phyloP scores from a whole-genome alignment of 345 rosid species.

The Salix suchowensis region DNA sequence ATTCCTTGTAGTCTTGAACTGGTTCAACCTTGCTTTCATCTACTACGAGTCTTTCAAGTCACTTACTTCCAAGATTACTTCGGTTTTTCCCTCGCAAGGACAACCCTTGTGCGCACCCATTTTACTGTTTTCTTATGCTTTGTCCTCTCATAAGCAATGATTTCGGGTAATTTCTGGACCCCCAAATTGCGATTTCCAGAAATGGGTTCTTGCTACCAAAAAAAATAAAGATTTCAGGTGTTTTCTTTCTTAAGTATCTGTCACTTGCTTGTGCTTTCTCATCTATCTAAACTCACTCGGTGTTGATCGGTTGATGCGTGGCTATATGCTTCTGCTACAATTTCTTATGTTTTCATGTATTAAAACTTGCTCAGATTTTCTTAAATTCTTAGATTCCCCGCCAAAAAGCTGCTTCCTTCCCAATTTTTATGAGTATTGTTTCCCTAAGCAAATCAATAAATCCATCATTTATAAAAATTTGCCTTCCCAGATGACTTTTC shows the following conservation, averaged over 20 bases:
- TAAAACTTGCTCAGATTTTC: neutral
- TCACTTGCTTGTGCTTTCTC: neutral
- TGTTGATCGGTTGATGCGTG: neutral
- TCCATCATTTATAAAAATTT: neutral
- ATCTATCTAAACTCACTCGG: neutral
- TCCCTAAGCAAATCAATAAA: neutral
- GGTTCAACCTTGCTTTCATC: neutral
- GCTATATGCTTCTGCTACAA: no score
- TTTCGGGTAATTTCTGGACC: no score
- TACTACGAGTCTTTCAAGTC: no score
- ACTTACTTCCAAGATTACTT: neutral
- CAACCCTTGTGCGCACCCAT: neutral
- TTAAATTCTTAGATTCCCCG: no score
- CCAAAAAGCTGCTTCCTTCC: no score
- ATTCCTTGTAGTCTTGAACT: neutral
- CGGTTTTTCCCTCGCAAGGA: neutral
- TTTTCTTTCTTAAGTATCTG: neutral
- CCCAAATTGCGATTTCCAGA: no score
- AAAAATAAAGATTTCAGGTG: no score
- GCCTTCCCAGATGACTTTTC: neutral
- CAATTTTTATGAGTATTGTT: no score
- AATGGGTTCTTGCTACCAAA: no score
- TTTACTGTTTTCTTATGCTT: neutral
- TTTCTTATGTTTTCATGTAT: neutral
- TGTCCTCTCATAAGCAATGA: no score